Conservation (phyloP, 768 basidiomycete species). For the Kwoniella heveanensis region DNA sequence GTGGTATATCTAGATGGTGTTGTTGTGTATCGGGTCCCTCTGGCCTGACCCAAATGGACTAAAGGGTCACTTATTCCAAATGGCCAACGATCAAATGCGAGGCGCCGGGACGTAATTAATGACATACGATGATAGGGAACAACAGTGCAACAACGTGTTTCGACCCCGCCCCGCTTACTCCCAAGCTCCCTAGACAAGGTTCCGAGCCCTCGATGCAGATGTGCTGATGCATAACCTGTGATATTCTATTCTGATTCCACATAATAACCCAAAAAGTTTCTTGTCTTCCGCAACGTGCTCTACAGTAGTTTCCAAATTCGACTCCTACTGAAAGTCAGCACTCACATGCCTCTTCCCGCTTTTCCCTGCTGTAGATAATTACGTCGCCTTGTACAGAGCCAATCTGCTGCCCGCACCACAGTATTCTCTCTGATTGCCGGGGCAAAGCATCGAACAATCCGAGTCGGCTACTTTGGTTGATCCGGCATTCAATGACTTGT, state of each 20-base stretch:
- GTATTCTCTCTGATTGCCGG: conserved; percentile 57
- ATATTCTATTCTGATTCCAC: neutral
- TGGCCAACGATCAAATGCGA: too few species aligned
- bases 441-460: conserved; percentile 73
- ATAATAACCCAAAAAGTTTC: neutral
- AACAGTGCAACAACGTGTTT: too few species aligned
- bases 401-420: conserved; percentile 41
- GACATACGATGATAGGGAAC: too few species aligned
- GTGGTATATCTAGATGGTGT: neutral
- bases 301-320: too few species aligned
- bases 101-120: too few species aligned
- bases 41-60: too few species aligned
- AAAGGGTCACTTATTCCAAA: too few species aligned
- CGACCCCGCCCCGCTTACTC: too few species aligned
- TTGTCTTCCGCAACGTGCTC: neutral
- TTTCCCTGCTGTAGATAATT: neutral
- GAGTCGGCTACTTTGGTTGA: conserved; percentile 59
- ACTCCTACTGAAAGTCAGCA: too few species aligned
- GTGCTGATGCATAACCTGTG: too few species aligned
- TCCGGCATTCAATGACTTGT: conserved; percentile 63
- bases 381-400: conserved; percentile 13
- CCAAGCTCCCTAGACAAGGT: too few species aligned
- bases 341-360: neutral
- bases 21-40: neutral
- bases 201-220: neutral